These are phyloP conservation scores for Rhodotorula taiwanensis DNA, from an alignment of 768 basidiomycete species.

Conservation along the genomic window DNA sequence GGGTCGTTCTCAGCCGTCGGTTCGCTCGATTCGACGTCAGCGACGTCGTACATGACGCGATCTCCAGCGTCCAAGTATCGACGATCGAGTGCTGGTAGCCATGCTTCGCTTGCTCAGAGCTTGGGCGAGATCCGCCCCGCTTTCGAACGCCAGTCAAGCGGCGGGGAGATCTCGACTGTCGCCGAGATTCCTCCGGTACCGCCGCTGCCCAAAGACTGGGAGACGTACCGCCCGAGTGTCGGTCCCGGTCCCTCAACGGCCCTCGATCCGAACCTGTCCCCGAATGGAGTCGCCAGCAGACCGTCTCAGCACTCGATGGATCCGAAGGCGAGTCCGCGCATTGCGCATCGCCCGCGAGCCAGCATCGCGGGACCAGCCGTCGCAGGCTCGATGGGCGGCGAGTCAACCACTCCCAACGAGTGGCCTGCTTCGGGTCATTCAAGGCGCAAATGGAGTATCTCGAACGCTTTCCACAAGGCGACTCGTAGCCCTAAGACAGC, in stretches of 20 bases:
- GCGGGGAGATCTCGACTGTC: conserved; percentile 52
- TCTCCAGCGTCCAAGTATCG: conserved; percentile 62
- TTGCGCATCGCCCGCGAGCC: no score
- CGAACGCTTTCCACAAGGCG: conserved; percentile 33
- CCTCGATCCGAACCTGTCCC: no score
- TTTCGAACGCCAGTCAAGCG: conserved; percentile 56
- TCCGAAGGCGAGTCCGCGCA: no score
- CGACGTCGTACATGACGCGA: conserved; percentile 66
- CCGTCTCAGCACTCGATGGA: no score
- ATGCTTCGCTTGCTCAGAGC: conserved; percentile 68
- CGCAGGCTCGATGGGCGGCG: conserved; percentile 47
- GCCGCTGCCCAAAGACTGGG: conserved; percentile 78
- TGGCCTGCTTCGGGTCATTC: no score
- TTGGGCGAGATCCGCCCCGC: conserved; percentile 54
- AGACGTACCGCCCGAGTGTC: conserved; percentile 49
- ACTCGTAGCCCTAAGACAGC: conserved; percentile 29
- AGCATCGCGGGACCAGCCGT: conserved; percentile 38
- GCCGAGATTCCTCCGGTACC: conserved; percentile 81
- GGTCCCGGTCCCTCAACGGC: no score
- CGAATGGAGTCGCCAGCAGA: no score
- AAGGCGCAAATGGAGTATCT: conserved; percentile 36
- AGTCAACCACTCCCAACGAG: no score
- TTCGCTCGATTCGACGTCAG: conserved; percentile 77
- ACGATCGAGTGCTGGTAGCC: conserved; percentile 80
- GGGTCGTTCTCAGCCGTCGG: conserved; percentile 56